Evolutionary conservation across 2,329 filamentous ascomycete genomes (phyloP), one percentile per base, ranked within the genome.

Genomic region (Lachnellula arida): DNA sequence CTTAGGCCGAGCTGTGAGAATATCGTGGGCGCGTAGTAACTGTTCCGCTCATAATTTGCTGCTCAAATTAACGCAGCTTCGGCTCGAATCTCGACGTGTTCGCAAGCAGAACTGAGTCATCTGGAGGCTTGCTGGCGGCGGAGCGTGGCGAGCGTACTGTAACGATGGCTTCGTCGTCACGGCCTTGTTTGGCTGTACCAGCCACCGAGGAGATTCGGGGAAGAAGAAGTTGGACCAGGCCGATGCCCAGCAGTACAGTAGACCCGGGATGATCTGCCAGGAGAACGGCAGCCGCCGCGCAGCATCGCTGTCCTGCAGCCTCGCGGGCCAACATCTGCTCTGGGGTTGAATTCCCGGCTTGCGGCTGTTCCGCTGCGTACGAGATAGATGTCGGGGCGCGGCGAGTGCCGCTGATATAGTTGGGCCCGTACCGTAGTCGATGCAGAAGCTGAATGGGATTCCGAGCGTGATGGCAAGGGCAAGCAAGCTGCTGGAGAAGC

Each of bases 201-300:
- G 73, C 80, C 80, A 84, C 60, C 81, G 73, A 1, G 81, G 81
- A 0, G 75, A 78, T 69, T 80, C 81, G 0, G 81, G 82, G 76
- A 83, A 81, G 69, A 81, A 81, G 19, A 81, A 55, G n/a, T n/a
- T n/a, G n/a, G n/a, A n/a, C n/a, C 74, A 84, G 82, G 28, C 81
- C 80, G n/a, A 75, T 65, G 7, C 75, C 76, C 5, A 85, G n/a
- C n/a, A n/a, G n/a, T n/a, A 73, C 14, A 81, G 62, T n/a, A 81
- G 64, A 2, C 79, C 80, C 2, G 80, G 80, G 0, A 78, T 68
- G 8, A 82, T 74, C 59, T 85, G 81, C 2, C 84, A 72, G 54
- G 74, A 75, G 28, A 84, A 72, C 0, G 81, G 81, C 2, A 85
- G 67, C 6, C 82, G 72, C 82, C 82, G 85, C 2, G 82, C 76